Conservation (phyloP, 1,284 basidiomycete genomes). For the Xerocomus minutiporus region DNA sequence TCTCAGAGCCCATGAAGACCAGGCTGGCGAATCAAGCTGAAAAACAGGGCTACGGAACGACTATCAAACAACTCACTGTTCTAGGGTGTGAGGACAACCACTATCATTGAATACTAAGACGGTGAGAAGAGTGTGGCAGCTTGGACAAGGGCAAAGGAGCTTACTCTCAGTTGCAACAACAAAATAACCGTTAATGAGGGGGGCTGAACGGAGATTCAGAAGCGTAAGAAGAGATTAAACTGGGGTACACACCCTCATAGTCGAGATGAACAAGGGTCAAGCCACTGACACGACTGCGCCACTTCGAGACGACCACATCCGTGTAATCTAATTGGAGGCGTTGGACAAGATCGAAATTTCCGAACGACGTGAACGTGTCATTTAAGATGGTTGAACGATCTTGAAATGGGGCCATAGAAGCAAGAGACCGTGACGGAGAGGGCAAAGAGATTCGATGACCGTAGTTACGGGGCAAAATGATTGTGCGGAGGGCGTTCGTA, state of each 20-base stretch:
- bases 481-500: constrained; percentile 11
- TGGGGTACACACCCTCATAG: constrained; percentile 60
- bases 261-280: constrained; percentile 77
- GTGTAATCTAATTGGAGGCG: constrained; percentile 69
- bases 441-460: constrained; percentile 1
- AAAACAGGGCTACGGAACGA: constrained; percentile 4
- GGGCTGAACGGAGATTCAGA: constrained; percentile 46
- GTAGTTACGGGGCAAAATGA: constrained; percentile 18
- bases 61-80: constrained; percentile 59
- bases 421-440: constrained; percentile 14
- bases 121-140: constrained; percentile 1
- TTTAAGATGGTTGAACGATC: constrained; percentile 17
- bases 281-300: constrained; percentile 77
- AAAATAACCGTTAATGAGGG: constrained; percentile 91
- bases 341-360: constrained; percentile 79
- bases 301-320: constrained; percentile 77
- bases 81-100: constrained; percentile 90
- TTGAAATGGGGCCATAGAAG: constrained; percentile 29
- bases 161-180: constrained; percentile 88
- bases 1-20: constrained; percentile 91
- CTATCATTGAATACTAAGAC: constrained; percentile 82
- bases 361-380: constrained; percentile 33
- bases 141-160: constrained; percentile 20
- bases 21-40: constrained; percentile 44
- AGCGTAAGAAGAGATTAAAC: not conserved